Conservation (phyloP, 495 filamentous ascomycete genomes). For the Trichoderma parareesei region DNA sequence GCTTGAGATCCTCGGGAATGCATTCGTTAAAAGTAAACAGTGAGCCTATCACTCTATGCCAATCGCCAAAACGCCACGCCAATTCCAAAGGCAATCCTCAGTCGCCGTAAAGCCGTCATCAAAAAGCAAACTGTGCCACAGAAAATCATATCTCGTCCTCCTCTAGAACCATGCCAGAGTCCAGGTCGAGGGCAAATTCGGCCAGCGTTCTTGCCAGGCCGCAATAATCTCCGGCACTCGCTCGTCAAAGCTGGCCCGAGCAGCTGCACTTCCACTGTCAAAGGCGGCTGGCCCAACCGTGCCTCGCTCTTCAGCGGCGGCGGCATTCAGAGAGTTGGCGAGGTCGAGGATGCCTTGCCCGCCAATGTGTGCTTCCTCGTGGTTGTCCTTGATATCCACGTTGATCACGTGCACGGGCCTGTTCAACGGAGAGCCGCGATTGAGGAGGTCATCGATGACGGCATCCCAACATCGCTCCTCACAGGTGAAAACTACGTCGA, state of each 20-base stretch:
- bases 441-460: conserved; percentile 87
- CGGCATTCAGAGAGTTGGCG: conserved; percentile 76
- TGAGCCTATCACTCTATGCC: neutral
- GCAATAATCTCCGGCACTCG: conserved; percentile 86
- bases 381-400: conserved; percentile 96
- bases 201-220: conserved; percentile 96
- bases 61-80: conserved; percentile 6
- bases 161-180: conserved; percentile 86
- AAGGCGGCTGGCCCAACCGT: conserved; percentile 52
- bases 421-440: conserved; percentile 74
- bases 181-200: conserved; percentile 84
- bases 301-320: conserved; percentile 69
- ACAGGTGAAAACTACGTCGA: conserved; percentile 94
- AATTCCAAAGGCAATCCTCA: neutral
- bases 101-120: conserved; percentile 10
- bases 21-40: neutral
- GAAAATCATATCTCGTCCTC: neutral
- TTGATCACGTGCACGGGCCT: conserved; percentile 94
- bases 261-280: conserved; percentile 57
- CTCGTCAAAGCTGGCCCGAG: conserved; percentile 78
- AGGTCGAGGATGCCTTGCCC: conserved; percentile 90
- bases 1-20: neutral
- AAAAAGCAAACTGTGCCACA: neutral
- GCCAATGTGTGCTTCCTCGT: conserved; percentile 88
- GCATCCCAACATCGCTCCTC: conserved; percentile 99